A percentile compares a stretch with the other conserved stretches of the same genome.
Conservation (phyloP, 768 basidiomycete species). For the Steccherinum ochraceum region DNA sequence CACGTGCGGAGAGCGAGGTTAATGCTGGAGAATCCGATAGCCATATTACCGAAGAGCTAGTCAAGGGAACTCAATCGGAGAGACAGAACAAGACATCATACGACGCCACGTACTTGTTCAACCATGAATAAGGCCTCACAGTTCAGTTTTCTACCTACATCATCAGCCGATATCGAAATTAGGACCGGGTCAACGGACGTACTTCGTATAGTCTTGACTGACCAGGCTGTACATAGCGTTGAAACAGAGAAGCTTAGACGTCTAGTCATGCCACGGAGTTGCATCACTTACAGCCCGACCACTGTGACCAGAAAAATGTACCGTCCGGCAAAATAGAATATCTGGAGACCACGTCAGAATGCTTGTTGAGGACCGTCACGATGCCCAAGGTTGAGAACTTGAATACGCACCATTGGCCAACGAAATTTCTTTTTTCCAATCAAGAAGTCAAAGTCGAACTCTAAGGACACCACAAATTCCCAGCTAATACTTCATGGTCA, state of each 20-base stretch:
- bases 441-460: conserved; percentile 35
- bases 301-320: conserved; percentile 36
- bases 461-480: conserved; percentile 35
- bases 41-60: conserved; percentile 35
- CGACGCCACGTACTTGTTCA: conserved; percentile 29
- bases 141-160: conserved; percentile 25
- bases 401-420: conserved; percentile 33
- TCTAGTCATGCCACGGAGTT: too few relatives aligned
- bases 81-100: conserved; percentile 1
- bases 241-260: too few relatives aligned
- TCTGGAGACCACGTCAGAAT: too few relatives aligned
- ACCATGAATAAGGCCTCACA: conserved; percentile 40
- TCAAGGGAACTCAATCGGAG: background rate
- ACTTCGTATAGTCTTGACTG: background rate
- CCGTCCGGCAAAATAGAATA: conserved; percentile 37
- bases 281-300: conserved; percentile 34
- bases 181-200: background rate
- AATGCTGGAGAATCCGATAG: conserved; percentile 37
- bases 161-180: background rate
- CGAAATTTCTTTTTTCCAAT: conserved; percentile 33
- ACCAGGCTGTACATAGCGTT: too few relatives aligned
- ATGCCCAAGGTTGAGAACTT: background rate
- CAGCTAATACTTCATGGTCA: conserved; percentile 22
- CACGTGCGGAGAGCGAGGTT: conserved; percentile 39
- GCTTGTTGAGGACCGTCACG: background rate